Evolutionary conservation across 2,329 filamentous ascomycete species (phyloP).

Genomic region (Cryphonectria japonica): DNA sequence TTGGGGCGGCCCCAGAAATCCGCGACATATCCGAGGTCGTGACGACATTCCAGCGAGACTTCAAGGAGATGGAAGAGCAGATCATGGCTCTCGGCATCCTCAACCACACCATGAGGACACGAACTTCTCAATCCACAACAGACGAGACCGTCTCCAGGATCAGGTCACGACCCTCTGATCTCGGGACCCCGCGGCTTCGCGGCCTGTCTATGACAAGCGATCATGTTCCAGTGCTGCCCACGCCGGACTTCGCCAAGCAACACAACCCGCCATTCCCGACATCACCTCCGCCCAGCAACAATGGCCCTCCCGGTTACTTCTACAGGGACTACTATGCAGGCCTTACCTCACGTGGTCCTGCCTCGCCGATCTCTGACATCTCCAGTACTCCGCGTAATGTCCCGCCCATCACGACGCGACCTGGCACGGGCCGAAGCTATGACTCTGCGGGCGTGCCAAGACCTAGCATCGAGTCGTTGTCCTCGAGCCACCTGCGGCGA

Average conservation of each 20-base stretch:
- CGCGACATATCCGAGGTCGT: conserved; percentile 75
- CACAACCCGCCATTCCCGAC: conserved; percentile 55
- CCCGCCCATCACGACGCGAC: conserved; percentile 52
- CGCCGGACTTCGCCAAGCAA: conserved; percentile 66
- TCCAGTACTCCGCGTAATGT: conserved; percentile 53
- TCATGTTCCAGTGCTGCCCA: conserved; percentile 63
- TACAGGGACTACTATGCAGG: conserved; percentile 59
- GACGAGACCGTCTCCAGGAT: conserved; percentile 56
- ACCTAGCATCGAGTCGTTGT: conserved; percentile 54
- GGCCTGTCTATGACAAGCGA: conserved; percentile 67
- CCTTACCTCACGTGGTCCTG: conserved; percentile 56
- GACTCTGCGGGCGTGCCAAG: conserved; percentile 56
- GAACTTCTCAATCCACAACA: conserved; percentile 62
- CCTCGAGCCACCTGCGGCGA: conserved; percentile 37
- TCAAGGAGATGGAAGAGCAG: conserved; percentile 73
- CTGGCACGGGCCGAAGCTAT: conserved; percentile 63
- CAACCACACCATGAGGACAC: conserved; percentile 71
- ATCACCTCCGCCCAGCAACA: conserved; percentile 53
- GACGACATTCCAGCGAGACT: conserved; percentile 77
- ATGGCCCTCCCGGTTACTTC: conserved; percentile 57
- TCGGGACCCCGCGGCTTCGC: conserved; percentile 55
- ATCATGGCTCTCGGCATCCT: conserved; percentile 74
- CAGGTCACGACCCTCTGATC: conserved; percentile 53
- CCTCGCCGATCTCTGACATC: conserved; percentile 60
- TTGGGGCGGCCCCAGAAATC: conserved; percentile 69